These are phyloP conservation scores for Colletotrichum eremochloae DNA, from an alignment of 2,329 filamentous ascomycete species.

Conservation along the genomic window DNA sequence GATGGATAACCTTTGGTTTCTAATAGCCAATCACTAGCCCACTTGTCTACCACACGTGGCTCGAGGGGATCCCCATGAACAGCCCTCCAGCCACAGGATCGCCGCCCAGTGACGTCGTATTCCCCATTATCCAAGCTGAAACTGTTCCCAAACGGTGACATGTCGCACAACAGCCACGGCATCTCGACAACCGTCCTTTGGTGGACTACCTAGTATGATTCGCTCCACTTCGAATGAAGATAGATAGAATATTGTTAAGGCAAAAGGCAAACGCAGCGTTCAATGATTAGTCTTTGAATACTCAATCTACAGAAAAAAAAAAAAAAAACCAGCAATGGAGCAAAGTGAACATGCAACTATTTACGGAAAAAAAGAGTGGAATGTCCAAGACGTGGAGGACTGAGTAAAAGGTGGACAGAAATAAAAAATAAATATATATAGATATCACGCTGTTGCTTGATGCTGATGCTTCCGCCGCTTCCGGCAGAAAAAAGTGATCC, in stretches of 20 bases:
- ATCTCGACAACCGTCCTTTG: neutral
- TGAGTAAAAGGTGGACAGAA: constrained; percentile 9
- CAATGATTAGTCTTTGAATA: constrained; percentile 11
- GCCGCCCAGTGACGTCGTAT: constrained; percentile 21
- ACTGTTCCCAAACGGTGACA: constrained; percentile 36
- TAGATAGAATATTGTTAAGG: neutral
- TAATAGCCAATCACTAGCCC: neutral
- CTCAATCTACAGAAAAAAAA: constrained; percentile 30
- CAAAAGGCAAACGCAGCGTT: constrained; percentile 14
- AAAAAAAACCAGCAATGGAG: neutral
- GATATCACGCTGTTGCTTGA: constrained; percentile 39
- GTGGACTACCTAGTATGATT: neutral
- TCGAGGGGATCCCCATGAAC: neutral
- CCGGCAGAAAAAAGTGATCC: constrained; percentile 2
- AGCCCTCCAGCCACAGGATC: constrained; percentile 7
- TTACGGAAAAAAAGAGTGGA: constrained; percentile 24
- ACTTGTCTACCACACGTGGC: constrained; percentile 29
- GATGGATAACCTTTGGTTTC: neutral
- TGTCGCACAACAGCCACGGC: constrained; percentile 38
- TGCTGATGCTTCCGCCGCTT: constrained; percentile 36
- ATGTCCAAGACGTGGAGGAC: neutral
- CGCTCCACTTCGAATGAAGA: neutral
- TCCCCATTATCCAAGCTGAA: constrained; percentile 31
- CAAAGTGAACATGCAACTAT: constrained; percentile 36
- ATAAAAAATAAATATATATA: constrained; percentile 15